These are phyloP conservation scores for Epichloe amarillans DNA, from an alignment of 2,329 filamentous ascomycete genomes.

Conservation along the genomic window DNA sequence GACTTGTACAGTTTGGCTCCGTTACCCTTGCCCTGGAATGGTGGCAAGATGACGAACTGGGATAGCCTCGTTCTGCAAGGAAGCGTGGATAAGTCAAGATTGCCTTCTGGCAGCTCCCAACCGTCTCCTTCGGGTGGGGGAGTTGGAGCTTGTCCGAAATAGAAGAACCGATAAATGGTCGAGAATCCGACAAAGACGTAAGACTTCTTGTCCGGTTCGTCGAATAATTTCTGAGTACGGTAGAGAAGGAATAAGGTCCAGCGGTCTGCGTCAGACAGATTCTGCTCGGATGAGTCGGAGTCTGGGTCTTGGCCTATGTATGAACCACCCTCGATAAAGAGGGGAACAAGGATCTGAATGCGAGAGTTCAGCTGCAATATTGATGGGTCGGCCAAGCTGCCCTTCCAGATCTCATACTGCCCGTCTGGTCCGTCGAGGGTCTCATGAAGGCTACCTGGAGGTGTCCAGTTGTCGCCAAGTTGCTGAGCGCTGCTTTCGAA, in stretches of 20 bases:
- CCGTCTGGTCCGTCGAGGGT: conserved; percentile 48
- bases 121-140: conserved; percentile 26
- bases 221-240: conserved; percentile 40
- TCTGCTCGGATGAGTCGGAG: conserved; percentile 44
- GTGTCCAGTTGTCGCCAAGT: conserved; percentile 39
- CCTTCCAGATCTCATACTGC: conserved; percentile 74
- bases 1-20: conserved; percentile 69
- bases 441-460: conserved; percentile 61
- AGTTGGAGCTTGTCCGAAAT: conserved; percentile 34
- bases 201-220: conserved; percentile 32
- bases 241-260: conserved; percentile 91
- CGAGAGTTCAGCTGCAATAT: conserved; percentile 63
- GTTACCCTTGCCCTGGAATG: conserved; percentile 70
- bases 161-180: conserved; percentile 80
- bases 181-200: conserved; percentile 83
- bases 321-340: conserved; percentile 90
- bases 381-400: conserved; percentile 54
- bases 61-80: conserved; percentile 76
- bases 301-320: conserved; percentile 42
- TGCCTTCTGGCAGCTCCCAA: conserved; percentile 31
- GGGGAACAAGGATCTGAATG: conserved; percentile 67
- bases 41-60: conserved; percentile 83
- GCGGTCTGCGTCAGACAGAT: conserved; percentile 61
- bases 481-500: conserved; percentile 47
- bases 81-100: conserved; percentile 43